Base-by-base conservation (phyloP, 2,329 filamentous ascomycete species). In the Aspergillus uvarum region DNA sequence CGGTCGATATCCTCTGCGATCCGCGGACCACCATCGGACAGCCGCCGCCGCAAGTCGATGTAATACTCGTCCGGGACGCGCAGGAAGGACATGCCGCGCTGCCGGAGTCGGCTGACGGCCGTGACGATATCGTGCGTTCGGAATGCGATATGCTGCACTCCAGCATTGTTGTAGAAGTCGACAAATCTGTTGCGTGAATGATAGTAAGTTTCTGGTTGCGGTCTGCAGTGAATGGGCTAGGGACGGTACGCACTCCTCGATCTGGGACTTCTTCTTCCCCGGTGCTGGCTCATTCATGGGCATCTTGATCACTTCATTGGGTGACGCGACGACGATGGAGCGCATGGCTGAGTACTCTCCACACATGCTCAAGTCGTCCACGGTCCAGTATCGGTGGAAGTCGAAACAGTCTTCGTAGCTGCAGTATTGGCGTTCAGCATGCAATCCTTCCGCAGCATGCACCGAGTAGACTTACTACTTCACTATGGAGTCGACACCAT, bases 331-430 rank as follows among this genome's bases (percentile, higher is more conserved):
- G 72, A 96, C 93, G 70, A 96, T 87, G 64, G 86, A 90, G 76
- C 87, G 90, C 65, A 96, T 85, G 10, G 93, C 91, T 0, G 88
- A 92, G 82, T 90, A 96, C 70, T 96, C 92, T 63, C 91, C 95
- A 81, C 87, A 90, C 80, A 96, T 95, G 72, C 92, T 85, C 64
- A 85, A 88, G 81, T 96, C 93, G 77, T 96, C 93, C 60, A 96
- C 92, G 52, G 87, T 90, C 92, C 93, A 96, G 86, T 96, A 96
- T 67, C 92, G 90, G 81, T 96, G 91, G 83, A 96, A 96, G 58
- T 88, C 87, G 24, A 96, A 87, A 65, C 89, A 90, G 59, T 87
- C 83, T 79, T 96, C 92, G 80, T 96, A 96, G 76, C 89, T 47
- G 11, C 14, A 26, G 26, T 12, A 2, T 3, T 10, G 21, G 19